Evolutionary conservation across 345 rosid genomes (phyloP).

Genomic region (Eucalyptus shirleyi): DNA sequence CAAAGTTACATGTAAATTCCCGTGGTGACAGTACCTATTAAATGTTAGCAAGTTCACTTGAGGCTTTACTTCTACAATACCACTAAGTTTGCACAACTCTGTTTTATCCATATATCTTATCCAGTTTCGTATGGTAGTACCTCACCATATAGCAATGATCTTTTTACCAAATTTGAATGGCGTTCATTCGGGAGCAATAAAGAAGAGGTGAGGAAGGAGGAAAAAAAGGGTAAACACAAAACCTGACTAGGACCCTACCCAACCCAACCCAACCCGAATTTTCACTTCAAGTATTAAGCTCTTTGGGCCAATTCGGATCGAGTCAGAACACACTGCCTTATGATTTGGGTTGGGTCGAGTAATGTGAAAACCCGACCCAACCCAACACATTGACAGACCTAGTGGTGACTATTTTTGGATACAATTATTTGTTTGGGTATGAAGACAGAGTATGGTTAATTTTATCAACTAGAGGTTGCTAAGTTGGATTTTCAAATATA

Average conservation of each 20-base stretch:
- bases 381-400: too few species aligned
- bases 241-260: too few species aligned
- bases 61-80: neutral
- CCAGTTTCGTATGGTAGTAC: neutral
- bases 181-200: too few species aligned
- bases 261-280: rapidly evolving
- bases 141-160: neutral
- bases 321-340: too few species aligned
- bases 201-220: too few species aligned
- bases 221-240: too few species aligned
- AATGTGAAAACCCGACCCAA: too few species aligned
- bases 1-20: neutral
- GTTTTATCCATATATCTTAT: neutral
- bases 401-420: neutral
- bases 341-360: too few species aligned
- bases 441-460: neutral
- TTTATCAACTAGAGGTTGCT: neutral
- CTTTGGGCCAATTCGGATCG: too few species aligned
- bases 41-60: neutral
- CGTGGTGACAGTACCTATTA: neutral
- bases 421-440: neutral
- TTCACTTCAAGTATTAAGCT: too few species aligned
- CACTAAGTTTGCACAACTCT: neutral
- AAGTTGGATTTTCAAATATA: neutral
- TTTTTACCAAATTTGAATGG: neutral